phyloP scores from a whole-genome alignment of 768 basidiomycete species.

The Pholiota molesta region DNA sequence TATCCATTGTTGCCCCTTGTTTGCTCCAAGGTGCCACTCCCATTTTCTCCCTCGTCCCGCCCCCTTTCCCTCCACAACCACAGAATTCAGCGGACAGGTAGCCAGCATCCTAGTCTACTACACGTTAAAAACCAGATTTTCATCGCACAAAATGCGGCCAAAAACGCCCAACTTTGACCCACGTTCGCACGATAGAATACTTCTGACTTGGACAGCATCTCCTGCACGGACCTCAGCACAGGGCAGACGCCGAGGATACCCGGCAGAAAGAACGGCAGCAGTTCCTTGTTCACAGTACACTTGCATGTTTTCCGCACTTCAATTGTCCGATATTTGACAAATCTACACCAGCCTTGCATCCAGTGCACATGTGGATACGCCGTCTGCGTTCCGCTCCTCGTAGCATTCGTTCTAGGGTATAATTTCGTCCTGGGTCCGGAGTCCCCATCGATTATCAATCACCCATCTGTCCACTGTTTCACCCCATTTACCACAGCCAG shows the following conservation, averaged over 20 bases:
- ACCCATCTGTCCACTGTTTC: neutral
- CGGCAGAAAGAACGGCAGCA: neutral
- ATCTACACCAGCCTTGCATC: neutral
- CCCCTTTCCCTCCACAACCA: neutral
- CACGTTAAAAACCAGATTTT: neutral
- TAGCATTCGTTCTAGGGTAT: neutral
- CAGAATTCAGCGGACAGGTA: neutral
- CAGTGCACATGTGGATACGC: neutral
- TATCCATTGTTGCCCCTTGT: slow-evolving; percentile 38
- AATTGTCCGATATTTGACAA: neutral
- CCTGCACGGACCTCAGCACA: slow-evolving; percentile 10
- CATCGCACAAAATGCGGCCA: neutral
- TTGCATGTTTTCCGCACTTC: neutral
- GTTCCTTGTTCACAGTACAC: neutral
- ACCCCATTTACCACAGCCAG: neutral
- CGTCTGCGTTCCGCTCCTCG: neutral
- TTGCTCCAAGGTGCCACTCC: slow-evolving; percentile 28
- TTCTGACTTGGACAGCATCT: slow-evolving; percentile 8
- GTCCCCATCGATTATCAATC: slow-evolving; percentile 15
- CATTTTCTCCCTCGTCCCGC: slow-evolving; percentile 8
- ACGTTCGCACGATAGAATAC: slow-evolving; percentile 20
- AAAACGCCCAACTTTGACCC: slow-evolving; percentile 1
- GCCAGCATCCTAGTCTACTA: neutral
- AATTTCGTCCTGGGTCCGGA: slow-evolving; percentile 2
- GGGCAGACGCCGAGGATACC: slow-evolving; percentile 14